Base-by-base conservation (phyloP, 169 alveolate species). In the Cryptosporidium felis region DNA sequence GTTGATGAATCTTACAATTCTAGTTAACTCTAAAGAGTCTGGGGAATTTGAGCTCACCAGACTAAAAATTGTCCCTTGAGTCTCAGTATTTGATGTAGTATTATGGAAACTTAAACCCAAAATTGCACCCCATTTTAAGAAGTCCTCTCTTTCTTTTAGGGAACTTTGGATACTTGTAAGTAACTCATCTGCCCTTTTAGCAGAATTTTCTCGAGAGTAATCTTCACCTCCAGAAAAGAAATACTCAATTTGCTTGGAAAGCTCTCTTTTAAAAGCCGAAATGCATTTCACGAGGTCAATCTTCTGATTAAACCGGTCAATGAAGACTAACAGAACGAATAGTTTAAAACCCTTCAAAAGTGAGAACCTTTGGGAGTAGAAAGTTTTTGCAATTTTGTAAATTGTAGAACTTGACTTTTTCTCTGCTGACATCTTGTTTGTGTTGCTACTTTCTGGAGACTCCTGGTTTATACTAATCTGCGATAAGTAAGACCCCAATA, bases 361-460 rank as follows among this genome's bases (percentile, higher is more conserved):
- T 40, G 51, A 21, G 16, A 18, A 42, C 38, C 80, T 62, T 41
- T 62, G 80, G 49, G 18, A 18, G 44, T 23, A 42, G 26, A 62
- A 62, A 0, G 80, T 41, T 41, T 62, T 62, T 12, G 44, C 44
- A 42, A 62, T 62, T 62, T 62, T 62, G 23, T 42, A 62, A 18
- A 46, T 41, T 42, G 80, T 14, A 9, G 38, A 4, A 42, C 26
- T 62, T 16, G 80, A 62, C 26, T 62, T 38, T 23, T 41, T 2
- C 1, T 41, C 51, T n/a, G n/a, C n/a, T n/a, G n/a, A n/a, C n/a
- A n/a, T n/a, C n/a, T n/a, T n/a, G 2, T n/a, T 30, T 14, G 8
- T 28, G 10, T 28, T 23, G 21, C 2, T 18, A 23, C 18, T 16
- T 4, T 3, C 26, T 3, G 3, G 63, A 8, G 41, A 16, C 32